phyloP scores from a whole-genome alignment of 257 asterid species.

The Solanum chiquidenum region DNA sequence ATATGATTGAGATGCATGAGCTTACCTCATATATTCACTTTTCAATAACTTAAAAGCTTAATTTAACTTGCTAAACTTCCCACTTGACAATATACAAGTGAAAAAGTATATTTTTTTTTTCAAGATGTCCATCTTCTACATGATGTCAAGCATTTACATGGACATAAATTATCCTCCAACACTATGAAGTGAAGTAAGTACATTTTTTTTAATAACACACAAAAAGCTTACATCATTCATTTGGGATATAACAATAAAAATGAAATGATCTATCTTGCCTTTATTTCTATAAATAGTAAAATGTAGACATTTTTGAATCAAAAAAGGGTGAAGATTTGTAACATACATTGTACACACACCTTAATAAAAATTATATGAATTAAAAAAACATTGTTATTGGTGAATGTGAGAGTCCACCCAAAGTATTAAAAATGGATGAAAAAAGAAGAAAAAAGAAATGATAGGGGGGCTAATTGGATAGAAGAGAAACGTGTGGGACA shows the following conservation, averaged over 20 bases:
- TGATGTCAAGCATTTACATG: constrained; percentile 1
- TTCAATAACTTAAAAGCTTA: background rate
- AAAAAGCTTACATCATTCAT: background rate
- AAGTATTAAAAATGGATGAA: background rate
- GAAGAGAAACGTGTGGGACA: constrained; percentile 54
- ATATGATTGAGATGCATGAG: background rate
- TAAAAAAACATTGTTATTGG: background rate
- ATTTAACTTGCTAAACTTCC: background rate
- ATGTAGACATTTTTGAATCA: background rate
- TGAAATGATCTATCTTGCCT: background rate
- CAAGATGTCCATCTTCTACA: background rate
- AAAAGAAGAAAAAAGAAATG: background rate
- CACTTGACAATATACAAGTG: background rate
- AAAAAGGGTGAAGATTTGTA: background rate
- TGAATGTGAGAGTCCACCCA: background rate
- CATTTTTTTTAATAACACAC: background rate
- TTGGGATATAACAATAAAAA: background rate
- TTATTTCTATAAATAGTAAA: background rate
- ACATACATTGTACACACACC: background rate
- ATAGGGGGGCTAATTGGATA: constrained; percentile 4
- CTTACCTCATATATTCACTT: constrained; percentile 1
- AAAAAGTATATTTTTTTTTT: background rate
- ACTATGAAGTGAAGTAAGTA: background rate
- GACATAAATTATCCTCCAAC: background rate
- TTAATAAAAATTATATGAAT: background rate